Conservation (phyloP, 495 filamentous ascomycete species). For the Neurospora hispaniola region DNA sequence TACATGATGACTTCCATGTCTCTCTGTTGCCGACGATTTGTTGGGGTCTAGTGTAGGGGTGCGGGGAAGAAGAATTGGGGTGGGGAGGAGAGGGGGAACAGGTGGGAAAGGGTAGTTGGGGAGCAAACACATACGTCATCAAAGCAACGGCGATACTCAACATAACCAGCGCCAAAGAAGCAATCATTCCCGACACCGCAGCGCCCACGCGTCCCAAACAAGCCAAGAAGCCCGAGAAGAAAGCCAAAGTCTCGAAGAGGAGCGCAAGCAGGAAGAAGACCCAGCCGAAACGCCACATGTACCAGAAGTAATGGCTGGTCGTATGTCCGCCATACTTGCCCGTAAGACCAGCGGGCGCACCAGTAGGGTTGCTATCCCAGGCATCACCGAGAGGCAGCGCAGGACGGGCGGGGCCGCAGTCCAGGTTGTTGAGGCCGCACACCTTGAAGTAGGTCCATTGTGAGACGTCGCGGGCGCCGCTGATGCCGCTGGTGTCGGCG, state of each 20-base stretch:
- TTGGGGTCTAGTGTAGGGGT: not conserved
- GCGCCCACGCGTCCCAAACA: conserved; percentile 39
- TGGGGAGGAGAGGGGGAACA: not conserved
- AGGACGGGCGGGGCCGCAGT: conserved; percentile 35
- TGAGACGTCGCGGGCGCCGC: conserved; percentile 49
- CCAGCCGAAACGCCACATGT: conserved; percentile 55
- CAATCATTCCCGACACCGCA: conserved; percentile 28
- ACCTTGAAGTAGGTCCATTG: conserved; percentile 87
- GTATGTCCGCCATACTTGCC: conserved; percentile 36
- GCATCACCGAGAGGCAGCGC: conserved; percentile 40
- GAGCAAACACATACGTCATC: conserved; percentile 38
- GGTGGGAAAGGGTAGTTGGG: not conserved
- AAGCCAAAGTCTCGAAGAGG: conserved; percentile 46
- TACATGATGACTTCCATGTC: not conserved
- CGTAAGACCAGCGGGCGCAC: conserved; percentile 30
- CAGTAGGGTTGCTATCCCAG: conserved; percentile 30
- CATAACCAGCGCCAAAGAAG: conserved; percentile 33
- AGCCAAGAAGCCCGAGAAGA: conserved; percentile 43
- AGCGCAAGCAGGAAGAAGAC: conserved; percentile 65
- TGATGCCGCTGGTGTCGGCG: conserved; percentile 59
- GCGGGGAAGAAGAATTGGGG: too few relatives aligned
- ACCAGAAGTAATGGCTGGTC: conserved; percentile 39
- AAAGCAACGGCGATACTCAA: conserved; percentile 35
- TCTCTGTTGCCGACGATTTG: not conserved
- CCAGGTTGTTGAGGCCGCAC: conserved; percentile 37